Evolutionary conservation across 345 rosid genomes (phyloP), one percentile per base, ranked within the genome.

Genomic region (Salix purpurea): DNA sequence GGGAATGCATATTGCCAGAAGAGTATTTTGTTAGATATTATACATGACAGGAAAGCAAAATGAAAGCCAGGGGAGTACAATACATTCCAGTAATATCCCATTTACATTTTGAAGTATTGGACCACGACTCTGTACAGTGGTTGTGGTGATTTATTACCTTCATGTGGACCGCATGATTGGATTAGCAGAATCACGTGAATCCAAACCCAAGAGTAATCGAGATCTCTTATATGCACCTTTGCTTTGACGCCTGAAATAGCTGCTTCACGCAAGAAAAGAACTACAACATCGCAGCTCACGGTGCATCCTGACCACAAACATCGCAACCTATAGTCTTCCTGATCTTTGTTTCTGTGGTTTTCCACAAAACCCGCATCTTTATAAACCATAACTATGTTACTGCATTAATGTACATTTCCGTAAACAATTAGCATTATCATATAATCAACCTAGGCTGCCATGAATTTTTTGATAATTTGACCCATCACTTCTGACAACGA

Each of bases 121-220:
- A 48, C 62, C 40, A 48, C 39, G 7, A 14, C 39, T 14, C 23
- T 26, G 30, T 10, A 24, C 28, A 28, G 61, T 70, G 28, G 73
- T 34, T 71, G 66, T 19, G n/a, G 32, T 16, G 65, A 71, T 71
- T 71, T 12, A 71, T 36, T 71, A 71, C 28, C 46, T 71, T 56
- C 48, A 71, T 36, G 66, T 19, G 46, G 65, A 71, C 19, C 54
- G 21, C 56, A 56, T 71, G 28, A 6, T n/a, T n/a, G 46, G 36
- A 12, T 34, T 34, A 14, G 58, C 65, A 50, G 65, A 56, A 71
- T 71, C 74, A 71, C 36, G 65, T 54, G 65, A 54, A 4, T 52
- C 36, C 74, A 54, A 34, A 71, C 65, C 74, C 34, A 54, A 54
- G 36, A 28, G 12, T 54, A 12, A 32, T 32, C 2, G 18, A 1